Conservation (phyloP, 1,284 basidiomycete species). For the Ceratobasidium sp. region DNA sequence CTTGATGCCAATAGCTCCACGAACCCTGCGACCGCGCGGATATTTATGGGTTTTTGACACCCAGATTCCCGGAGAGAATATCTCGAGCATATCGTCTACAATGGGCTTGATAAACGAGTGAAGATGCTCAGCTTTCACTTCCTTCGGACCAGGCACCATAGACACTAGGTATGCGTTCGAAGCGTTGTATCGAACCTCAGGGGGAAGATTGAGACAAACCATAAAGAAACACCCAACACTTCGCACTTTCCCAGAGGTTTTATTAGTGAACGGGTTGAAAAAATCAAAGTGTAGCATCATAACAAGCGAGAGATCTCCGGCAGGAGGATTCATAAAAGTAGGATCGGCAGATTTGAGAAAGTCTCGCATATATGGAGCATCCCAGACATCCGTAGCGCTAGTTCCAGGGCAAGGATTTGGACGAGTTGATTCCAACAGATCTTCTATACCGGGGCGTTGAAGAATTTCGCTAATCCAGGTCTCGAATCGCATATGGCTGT, state of each 20-base stretch:
- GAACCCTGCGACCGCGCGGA: constrained; percentile 53
- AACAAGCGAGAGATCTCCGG: not conserved
- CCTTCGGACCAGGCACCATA: constrained; percentile 58
- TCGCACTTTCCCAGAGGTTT: constrained; percentile 7
- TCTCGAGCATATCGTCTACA: constrained; percentile 55
- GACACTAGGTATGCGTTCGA: constrained; percentile 51
- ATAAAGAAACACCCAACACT: constrained; percentile 41
- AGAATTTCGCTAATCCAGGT: not conserved
- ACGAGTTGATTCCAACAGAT: not conserved
- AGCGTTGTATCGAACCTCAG: constrained; percentile 43
- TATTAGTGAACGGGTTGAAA: constrained; percentile 40
- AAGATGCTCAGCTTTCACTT: constrained; percentile 55
- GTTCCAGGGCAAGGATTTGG: not conserved
- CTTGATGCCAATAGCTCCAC: constrained; percentile 52
- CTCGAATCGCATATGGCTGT: constrained; percentile 6
- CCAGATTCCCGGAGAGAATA: constrained; percentile 56
- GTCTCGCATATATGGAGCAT: not conserved
- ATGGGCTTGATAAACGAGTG: constrained; percentile 58
- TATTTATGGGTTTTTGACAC: constrained; percentile 53
- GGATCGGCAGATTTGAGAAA: not conserved
- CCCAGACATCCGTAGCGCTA: not conserved
- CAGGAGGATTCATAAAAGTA: not conserved
- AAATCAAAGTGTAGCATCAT: constrained; percentile 37
- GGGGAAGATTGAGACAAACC: constrained; percentile 47
- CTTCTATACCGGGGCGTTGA: not conserved